Conservation (phyloP, 2,329 filamentous ascomycete genomes). For the Xylaria sp. region DNA sequence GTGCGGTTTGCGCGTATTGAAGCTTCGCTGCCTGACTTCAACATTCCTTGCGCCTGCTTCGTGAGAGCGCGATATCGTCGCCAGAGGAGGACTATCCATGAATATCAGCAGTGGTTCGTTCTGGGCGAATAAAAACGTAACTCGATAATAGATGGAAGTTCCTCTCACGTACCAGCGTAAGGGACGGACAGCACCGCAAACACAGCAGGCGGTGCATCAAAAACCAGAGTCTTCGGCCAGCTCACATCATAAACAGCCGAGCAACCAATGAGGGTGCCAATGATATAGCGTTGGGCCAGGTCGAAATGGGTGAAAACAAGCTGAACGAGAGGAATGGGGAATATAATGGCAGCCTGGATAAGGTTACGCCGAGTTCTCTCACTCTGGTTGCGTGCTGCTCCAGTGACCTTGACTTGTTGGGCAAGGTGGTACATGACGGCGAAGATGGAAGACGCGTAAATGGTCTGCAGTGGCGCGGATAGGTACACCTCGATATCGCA, state of each 20-base stretch:
- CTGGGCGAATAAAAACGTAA: neutral
- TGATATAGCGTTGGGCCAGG: slow-evolving; percentile 53
- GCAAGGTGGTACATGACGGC: slow-evolving; percentile 61
- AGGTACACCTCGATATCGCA: slow-evolving; percentile 58
- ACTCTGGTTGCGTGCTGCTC: slow-evolving; percentile 46
- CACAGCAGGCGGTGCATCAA: slow-evolving; percentile 51
- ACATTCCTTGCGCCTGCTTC: slow-evolving; percentile 46
- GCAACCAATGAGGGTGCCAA: slow-evolving; percentile 59
- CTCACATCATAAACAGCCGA: slow-evolving; percentile 49
- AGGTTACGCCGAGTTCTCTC: slow-evolving; percentile 52
- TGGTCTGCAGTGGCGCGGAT: slow-evolving; percentile 44
- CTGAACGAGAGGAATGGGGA: slow-evolving; percentile 58
- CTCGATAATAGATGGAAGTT: neutral
- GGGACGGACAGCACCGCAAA: slow-evolving; percentile 51
- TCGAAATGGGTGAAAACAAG: slow-evolving; percentile 54
- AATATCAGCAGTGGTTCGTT: slow-evolving; percentile 1
- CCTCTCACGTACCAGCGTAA: slow-evolving; percentile 54
- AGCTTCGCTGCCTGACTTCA: slow-evolving; percentile 49
- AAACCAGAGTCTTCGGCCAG: slow-evolving; percentile 57
- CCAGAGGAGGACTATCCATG: slow-evolving; percentile 49
- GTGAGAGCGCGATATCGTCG: slow-evolving; percentile 54
- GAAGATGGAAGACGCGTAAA: slow-evolving; percentile 58
- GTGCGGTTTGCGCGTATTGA: slow-evolving; percentile 53
- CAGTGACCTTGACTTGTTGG: slow-evolving; percentile 53
- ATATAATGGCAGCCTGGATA: slow-evolving; percentile 59